phyloP scores from a whole-genome alignment of 345 rosid species.

The Turritis glabra region DNA sequence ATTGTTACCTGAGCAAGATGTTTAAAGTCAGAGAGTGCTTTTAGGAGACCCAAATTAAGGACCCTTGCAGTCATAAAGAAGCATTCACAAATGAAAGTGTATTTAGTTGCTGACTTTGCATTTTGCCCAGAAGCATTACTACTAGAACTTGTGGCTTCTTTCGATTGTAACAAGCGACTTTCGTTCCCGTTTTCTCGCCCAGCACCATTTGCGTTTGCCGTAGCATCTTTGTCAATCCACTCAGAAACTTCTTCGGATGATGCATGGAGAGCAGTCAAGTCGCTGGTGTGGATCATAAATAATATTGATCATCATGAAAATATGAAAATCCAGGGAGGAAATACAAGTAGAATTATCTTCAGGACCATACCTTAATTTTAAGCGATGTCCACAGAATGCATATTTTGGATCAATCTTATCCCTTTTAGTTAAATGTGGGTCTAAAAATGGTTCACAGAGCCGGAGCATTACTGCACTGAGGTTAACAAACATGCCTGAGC shows the following conservation, averaged over 20 bases:
- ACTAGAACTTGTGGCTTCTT: conserved; percentile 77
- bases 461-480: conserved; percentile 96
- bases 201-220: conserved; percentile 36
- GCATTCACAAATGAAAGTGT: conserved; percentile 86
- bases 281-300: conserved; percentile 46
- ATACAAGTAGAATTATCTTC: background rate
- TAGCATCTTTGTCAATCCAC: conserved; percentile 64
- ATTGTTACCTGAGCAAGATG: conserved; percentile 87
- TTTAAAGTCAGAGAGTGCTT: conserved; percentile 96
- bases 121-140: conserved; percentile 39
- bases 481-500: conserved; percentile 97
- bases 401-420: conserved; percentile 89
- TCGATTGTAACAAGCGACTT: conserved; percentile 66
- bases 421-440: conserved; percentile 69
- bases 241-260: conserved; percentile 89
- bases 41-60: conserved; percentile 89
- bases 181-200: conserved; percentile 45
- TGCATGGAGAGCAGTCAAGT: conserved; percentile 86
- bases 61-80: conserved; percentile 99
- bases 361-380: conserved; percentile 76
- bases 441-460: conserved; percentile 91
- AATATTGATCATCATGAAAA: conserved; percentile 16
- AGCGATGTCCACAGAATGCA: conserved; percentile 65
- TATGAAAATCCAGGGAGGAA: background rate
- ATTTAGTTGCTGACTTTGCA: conserved; percentile 51